Evolutionary conservation across 2,329 filamentous ascomycete species (phyloP).

Genomic region (Monosporascus sp.): DNA sequence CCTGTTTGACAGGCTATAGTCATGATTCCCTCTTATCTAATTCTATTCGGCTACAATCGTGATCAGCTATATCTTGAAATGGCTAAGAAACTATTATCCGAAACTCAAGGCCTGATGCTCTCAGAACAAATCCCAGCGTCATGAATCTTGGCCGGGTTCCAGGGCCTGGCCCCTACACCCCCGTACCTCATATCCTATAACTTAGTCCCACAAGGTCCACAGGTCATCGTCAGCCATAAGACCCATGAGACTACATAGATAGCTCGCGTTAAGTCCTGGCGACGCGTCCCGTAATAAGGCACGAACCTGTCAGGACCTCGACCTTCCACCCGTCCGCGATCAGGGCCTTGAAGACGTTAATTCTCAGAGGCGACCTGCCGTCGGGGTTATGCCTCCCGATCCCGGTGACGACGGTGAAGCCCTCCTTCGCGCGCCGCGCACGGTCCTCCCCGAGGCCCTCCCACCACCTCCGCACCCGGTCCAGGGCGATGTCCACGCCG

Average conservation of each 20-base stretch:
- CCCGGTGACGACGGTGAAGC: slow-evolving; percentile 76
- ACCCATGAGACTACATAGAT: slow-evolving; percentile 16
- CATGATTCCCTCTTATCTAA: no score
- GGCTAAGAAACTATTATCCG: no score
- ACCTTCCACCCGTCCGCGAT: slow-evolving; percentile 79
- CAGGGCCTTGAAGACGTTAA: slow-evolving; percentile 72
- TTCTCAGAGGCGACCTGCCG: slow-evolving; percentile 70
- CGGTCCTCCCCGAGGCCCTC: slow-evolving; percentile 60
- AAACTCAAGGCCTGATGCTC: no score
- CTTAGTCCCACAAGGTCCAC: no score
- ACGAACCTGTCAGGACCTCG: slow-evolving; percentile 63
- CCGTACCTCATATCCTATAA: no score
- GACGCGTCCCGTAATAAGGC: slow-evolving; percentile 58
- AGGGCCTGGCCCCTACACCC: no score
- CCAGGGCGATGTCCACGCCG: slow-evolving; percentile 70
- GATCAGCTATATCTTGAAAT: no score
- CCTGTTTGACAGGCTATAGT: no score
- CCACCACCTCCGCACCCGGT: slow-evolving; percentile 73
- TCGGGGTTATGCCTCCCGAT: slow-evolving; percentile 72
- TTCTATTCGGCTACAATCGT: no score
- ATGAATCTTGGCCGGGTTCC: no score
- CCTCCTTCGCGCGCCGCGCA: slow-evolving; percentile 41
- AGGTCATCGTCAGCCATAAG: neutral
- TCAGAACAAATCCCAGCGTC: no score
- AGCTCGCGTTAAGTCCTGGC: no score